Conservation (phyloP, 2,329 filamentous ascomycete species). For the Elsinoe arachidis region DNA sequence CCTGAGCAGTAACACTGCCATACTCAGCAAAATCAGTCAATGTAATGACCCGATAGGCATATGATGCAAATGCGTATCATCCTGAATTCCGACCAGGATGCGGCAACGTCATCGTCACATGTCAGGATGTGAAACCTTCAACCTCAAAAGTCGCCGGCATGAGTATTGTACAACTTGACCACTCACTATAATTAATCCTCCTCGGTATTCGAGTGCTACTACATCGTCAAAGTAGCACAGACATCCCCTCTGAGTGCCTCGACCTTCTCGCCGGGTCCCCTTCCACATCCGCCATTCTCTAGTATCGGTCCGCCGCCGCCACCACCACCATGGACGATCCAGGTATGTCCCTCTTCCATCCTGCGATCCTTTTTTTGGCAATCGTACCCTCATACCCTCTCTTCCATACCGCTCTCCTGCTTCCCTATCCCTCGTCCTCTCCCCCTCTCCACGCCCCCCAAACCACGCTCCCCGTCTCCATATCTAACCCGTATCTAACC, state of each 20-base stretch:
- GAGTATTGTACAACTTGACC: neutral
- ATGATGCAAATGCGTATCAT: no score
- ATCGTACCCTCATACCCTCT: no score
- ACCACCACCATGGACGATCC: neutral
- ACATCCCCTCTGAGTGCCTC: no score
- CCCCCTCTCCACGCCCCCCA: no score
- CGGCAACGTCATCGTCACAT: slow-evolving; percentile 9
- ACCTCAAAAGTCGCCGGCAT: neutral
- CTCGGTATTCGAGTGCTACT: neutral
- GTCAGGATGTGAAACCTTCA: neutral
- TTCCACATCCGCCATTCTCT: neutral
- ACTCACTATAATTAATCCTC: no score
- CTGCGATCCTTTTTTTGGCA: no score
- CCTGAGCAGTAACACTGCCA: no score
- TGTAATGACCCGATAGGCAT: no score
- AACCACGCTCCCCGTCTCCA: no score
- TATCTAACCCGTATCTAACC: neutral
- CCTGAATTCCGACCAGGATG: neutral
- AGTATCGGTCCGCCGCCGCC: neutral
- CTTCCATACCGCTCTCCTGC: no score
- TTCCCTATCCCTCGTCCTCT: no score
- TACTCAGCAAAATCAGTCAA: no score
- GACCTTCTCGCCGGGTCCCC: neutral
- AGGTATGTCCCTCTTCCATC: neutral
- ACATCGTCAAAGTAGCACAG: neutral